Conservation (phyloP, 352 stramenopile species). For the Aphanomyces invadans region DNA sequence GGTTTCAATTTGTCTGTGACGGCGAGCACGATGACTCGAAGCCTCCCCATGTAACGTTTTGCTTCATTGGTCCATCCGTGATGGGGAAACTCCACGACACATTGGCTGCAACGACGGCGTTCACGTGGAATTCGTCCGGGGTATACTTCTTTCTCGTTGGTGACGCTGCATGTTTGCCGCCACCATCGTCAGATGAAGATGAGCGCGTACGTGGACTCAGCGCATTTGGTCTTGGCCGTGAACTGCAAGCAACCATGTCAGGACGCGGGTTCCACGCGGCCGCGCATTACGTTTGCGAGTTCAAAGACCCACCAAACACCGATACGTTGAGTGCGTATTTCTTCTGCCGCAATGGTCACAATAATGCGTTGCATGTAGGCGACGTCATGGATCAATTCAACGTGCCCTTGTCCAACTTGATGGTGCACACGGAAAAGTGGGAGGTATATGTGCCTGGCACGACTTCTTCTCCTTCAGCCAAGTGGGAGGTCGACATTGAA, state of each 20-base stretch:
- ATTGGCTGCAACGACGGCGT: background rate
- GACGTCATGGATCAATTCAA: conserved; percentile 65
- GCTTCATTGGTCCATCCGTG: conserved; percentile 31
- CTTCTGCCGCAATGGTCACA: no score
- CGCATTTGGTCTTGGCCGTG: conserved; percentile 71
- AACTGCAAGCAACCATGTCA: conserved; percentile 44
- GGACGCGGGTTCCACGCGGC: conserved; percentile 41
- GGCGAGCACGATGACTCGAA: background rate
- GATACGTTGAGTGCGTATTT: background rate
- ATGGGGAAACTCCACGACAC: conserved; percentile 30
- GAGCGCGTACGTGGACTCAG: conserved; percentile 56
- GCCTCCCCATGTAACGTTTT: conserved; percentile 1
- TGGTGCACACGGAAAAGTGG: conserved; percentile 79
- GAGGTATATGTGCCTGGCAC: conserved; percentile 49
- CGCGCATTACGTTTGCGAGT: conserved; percentile 70
- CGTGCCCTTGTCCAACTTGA: conserved; percentile 66
- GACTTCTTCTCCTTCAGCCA: no score
- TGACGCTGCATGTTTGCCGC: conserved; percentile 55
- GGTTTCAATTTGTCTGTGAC: background rate
- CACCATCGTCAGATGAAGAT: conserved; percentile 38
- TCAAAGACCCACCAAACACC: conserved; percentile 30
- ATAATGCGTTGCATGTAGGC: no score
- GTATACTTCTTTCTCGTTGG: conserved; percentile 51
- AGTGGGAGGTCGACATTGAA: conserved; percentile 39
- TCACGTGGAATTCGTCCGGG: background rate